These are phyloP conservation scores for Thraustochytrium sp. DNA, from an alignment of 352 stramenopile genomes.

Conservation along the genomic window DNA sequence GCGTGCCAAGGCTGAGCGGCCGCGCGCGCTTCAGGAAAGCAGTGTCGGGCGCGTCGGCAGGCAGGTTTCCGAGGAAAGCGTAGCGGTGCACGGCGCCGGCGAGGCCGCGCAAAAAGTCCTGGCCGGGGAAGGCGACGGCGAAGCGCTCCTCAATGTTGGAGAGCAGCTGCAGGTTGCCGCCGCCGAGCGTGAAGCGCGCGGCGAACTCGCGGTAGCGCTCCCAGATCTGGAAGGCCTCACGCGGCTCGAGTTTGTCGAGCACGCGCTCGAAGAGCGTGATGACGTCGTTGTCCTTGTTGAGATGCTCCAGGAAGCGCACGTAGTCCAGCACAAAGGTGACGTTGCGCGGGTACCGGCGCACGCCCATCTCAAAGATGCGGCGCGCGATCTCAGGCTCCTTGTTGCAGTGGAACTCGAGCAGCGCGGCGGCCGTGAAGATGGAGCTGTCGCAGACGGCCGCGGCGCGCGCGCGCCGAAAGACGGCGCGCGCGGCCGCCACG, in stretches of 20 bases:
- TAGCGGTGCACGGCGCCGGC: conserved; percentile 18
- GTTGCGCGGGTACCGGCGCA: background rate
- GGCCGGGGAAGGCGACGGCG: background rate
- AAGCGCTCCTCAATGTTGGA: conserved; percentile 12
- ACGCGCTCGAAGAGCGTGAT: conserved; percentile 31
- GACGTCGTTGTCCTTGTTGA: conserved; percentile 40
- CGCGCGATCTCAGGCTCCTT: conserved; percentile 3
- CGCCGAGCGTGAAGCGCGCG: background rate
- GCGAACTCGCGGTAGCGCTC: conserved; percentile 36
- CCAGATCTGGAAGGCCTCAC: conserved; percentile 24
- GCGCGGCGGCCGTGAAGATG: conserved; percentile 13
- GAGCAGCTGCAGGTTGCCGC: background rate
- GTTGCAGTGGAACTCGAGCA: conserved; percentile 39
- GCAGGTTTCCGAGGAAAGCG: conserved; percentile 12
- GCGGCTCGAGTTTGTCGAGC: conserved; percentile 20
- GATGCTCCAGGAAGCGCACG: conserved; percentile 32
- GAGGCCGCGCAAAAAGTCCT: background rate
- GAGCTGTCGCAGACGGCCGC: conserved; percentile 4
- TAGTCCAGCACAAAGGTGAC: conserved; percentile 18
- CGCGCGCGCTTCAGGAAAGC: background rate
- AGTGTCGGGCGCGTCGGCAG: background rate
- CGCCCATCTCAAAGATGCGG: conserved; percentile 26
- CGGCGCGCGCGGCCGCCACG: background rate
- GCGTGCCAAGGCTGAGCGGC: conserved; percentile 23
- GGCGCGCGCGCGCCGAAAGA: conserved; percentile 13